These are phyloP conservation scores for Melastoma malabathricum DNA, from an alignment of 345 rosid genomes.

Conservation along the genomic window DNA sequence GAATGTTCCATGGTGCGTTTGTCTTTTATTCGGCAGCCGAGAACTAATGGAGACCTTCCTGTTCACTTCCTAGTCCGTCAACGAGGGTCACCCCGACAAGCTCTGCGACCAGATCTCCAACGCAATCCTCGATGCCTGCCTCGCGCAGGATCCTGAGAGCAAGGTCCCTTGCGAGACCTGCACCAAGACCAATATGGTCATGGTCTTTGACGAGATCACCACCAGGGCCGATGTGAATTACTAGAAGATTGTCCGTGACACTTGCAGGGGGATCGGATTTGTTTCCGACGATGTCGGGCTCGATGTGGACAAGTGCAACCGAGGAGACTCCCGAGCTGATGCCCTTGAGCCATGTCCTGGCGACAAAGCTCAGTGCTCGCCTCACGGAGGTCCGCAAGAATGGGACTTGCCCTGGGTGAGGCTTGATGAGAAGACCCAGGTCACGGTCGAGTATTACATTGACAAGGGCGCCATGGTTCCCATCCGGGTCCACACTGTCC, in stretches of 20 bases:
- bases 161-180: slow-evolving; percentile 19
- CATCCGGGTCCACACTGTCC: slow-evolving; percentile 28
- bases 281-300: slow-evolving; percentile 17
- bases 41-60: slow-evolving; percentile 19
- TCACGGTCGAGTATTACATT: slow-evolving; percentile 27
- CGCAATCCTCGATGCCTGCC: slow-evolving; percentile 9
- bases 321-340: slow-evolving; percentile 22
- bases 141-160: slow-evolving; percentile 15
- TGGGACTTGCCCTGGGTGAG: slow-evolving; percentile 32
- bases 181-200: slow-evolving; percentile 14
- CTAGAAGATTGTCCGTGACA: slow-evolving; percentile 17
- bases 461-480: slow-evolving; percentile 31
- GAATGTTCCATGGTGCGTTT: too few relatives aligned
- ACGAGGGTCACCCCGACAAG: slow-evolving; percentile 23
- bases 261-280: slow-evolving; percentile 16
- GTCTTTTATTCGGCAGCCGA: too few relatives aligned
- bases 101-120: slow-evolving; percentile 14
- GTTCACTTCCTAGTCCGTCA: slow-evolving; percentile 21
- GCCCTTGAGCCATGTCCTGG: slow-evolving; percentile 31
- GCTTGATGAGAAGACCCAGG: slow-evolving; percentile 36
- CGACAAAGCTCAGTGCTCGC: slow-evolving; percentile 30
- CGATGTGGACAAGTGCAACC: slow-evolving; percentile 18
- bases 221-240: slow-evolving; percentile 16
- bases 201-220: slow-evolving; percentile 13
- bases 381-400: slow-evolving; percentile 32